Percentiles rank a stretch among this genome's conserved stretches.
phyloP scores from a whole-genome alignment of 2,329 filamentous ascomycete species.

The Ceratocystis alfenasii region DNA sequence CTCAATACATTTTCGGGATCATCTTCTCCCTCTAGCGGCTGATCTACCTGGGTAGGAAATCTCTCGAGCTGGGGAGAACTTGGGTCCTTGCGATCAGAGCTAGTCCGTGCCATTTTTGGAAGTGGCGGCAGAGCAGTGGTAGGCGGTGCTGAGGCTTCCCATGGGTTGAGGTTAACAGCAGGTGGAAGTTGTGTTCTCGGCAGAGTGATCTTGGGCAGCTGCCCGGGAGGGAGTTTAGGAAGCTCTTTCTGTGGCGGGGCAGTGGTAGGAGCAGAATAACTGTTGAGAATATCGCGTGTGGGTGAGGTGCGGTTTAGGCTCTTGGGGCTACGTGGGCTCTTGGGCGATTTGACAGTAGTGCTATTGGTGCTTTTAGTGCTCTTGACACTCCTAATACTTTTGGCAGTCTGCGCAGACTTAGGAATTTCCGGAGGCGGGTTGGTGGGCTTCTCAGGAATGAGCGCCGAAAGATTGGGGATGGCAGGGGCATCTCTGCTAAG shows the following conservation, averaged over 20 bases:
- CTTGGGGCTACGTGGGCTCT: background rate
- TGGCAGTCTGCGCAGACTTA: conserved; percentile 3
- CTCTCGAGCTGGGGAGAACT: background rate
- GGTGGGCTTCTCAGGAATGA: background rate
- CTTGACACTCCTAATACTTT: background rate
- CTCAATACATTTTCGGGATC: conserved; percentile 1
- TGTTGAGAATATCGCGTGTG: background rate
- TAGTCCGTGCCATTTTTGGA: background rate
- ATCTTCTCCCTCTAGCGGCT: background rate
- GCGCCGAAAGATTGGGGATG: background rate
- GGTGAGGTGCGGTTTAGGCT: conserved; percentile 1
- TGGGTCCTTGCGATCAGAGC: background rate
- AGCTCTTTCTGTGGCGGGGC: conserved; percentile 7
- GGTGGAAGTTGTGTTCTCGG: conserved; percentile 8
- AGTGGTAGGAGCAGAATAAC: background rate
- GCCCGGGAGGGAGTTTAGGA: background rate
- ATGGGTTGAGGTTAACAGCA: background rate
- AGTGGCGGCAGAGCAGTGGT: conserved; percentile 11
- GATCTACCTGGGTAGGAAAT: background rate
- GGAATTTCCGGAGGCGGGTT: conserved; percentile 1
- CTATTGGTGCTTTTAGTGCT: background rate
- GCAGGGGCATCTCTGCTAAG: background rate
- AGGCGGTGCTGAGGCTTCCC: conserved; percentile 12
- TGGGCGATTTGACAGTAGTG: background rate
- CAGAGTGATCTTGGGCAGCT: background rate